Base-by-base conservation (phyloP, 73 alveolate genomes). In the Paramecium tetraurelia region DNA sequence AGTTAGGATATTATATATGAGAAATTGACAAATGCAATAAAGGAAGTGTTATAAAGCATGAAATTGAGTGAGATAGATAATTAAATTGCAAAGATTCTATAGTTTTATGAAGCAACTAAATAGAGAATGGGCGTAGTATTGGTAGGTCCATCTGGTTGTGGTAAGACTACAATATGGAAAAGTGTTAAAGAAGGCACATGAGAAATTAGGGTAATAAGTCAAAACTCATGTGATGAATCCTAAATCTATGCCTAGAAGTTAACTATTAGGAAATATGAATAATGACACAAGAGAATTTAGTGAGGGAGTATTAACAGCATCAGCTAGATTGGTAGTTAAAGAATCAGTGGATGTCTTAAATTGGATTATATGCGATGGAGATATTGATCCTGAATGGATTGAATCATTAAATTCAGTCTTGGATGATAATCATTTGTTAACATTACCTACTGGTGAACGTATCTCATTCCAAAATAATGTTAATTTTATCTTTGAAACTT, bases 91-190 rank as follows among this genome's bases (percentile, higher is more conserved):
- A 99, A 99, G 95, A 99, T 99, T 85, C 98, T 98, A 57, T 99
- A 99, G 93, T 98, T 98, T 96, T 98, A 99, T 86, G 99, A 99
- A 92, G 99, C 99, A 29, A 96, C 99, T 14, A 96, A 97, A 72
- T 99, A 99, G 89, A 97, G 99, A 93, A 99, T 99, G 99, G 99
- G 99, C 14, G 99, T 98, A 7, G 99, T 99, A 85, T 95, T 99
- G 35, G 99, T 99, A 16, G 99, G 99, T 1, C 99, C 99, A 2
- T 99, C 99, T 0, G 99, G 99, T 9, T 99, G 99, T 80, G 99
- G 99, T 58, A 99, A 99, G 86, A 96, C 99, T 24, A 98, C 99
- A 4, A 99, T 99, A 29, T 99, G 99, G 99, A 99, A 99, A 96
- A 89, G 96, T 97, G 18, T 95, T 99, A 63, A 96, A 97, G 92